Evolutionary conservation across 148 eudicot genomes (phyloP).

Genomic region (Arctostaphylos glauca): DNA sequence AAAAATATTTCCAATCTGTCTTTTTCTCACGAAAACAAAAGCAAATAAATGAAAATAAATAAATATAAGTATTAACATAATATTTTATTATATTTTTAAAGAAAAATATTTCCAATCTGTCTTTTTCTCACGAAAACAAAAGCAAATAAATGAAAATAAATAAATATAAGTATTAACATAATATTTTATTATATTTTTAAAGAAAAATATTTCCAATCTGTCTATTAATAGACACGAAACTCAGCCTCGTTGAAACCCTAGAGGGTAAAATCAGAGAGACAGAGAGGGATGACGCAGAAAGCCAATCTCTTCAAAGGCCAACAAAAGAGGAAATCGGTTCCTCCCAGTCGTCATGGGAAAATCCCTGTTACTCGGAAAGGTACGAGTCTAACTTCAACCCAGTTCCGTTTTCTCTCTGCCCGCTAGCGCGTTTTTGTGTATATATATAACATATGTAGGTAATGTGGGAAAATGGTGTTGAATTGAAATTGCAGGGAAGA

Average conservation of each 20-base stretch:
- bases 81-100: no score
- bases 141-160: no score
- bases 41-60: no score
- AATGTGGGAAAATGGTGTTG: background rate
- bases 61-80: no score
- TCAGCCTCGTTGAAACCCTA: slow-evolving; percentile 30
- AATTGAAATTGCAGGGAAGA: slow-evolving; percentile 53
- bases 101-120: no score
- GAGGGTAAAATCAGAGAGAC: slow-evolving; percentile 25
- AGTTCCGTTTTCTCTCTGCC: background rate
- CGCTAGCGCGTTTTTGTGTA: background rate
- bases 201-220: no score
- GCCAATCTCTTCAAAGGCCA: slow-evolving; percentile 70
- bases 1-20: no score
- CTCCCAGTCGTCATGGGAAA: slow-evolving; percentile 81
- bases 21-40: no score
- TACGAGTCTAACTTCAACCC: background rate
- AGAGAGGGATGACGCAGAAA: slow-evolving; percentile 73
- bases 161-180: no score
- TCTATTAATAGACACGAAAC: no score
- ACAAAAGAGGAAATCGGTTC: slow-evolving; percentile 54
- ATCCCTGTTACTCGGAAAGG: slow-evolving; percentile 62
- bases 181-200: no score
- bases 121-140: no score
- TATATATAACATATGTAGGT: background rate